Conservation (phyloP, 768 basidiomycete genomes). For the Leccinum broughii region DNA sequence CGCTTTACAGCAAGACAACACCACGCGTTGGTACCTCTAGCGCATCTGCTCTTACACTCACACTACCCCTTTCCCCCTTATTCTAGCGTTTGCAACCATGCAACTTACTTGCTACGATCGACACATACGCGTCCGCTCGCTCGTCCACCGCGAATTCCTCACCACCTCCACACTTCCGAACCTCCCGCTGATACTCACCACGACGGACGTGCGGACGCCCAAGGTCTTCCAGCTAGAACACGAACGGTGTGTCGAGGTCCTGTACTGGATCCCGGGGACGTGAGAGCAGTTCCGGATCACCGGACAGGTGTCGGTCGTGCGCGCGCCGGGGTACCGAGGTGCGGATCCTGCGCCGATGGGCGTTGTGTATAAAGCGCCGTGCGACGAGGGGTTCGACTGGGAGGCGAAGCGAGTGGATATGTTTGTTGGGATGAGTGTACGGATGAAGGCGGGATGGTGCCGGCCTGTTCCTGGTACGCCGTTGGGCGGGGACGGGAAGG, state of each 20-base stretch:
- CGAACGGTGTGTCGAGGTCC: conserved; percentile 50
- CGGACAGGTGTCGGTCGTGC: conserved; percentile 57
- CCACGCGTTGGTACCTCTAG: too few relatives aligned
- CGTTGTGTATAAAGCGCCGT: conserved; percentile 36
- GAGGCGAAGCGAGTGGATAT: conserved; percentile 58
- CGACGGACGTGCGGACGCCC: conserved; percentile 72
- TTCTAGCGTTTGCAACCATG: conserved; percentile 41
- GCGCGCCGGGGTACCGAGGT: conserved; percentile 21
- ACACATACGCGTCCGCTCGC: conserved; percentile 57
- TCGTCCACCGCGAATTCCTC: conserved; percentile 61
- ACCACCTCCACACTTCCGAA: conserved; percentile 31
- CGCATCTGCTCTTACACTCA: too few relatives aligned
- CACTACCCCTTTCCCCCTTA: conserved; percentile 15
- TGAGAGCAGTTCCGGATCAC: conserved; percentile 74
- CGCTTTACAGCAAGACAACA: conserved; percentile 22
- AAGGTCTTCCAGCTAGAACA: conserved; percentile 62
- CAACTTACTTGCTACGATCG: conserved; percentile 44
- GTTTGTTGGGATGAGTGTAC: conserved; percentile 58
- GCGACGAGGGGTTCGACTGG: conserved; percentile 48
- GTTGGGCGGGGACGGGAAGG: conserved; percentile 44
- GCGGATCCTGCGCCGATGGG: conserved; percentile 2
- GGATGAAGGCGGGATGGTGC: conserved; percentile 73
- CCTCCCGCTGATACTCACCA: conserved; percentile 61
- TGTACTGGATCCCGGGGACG: conserved; percentile 72
- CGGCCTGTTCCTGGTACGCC: conserved; percentile 63